Evolutionary conservation across 2,329 filamentous ascomycete species (phyloP), one percentile per base, ranked within the genome.

Genomic region (Neurospora sp.): DNA sequence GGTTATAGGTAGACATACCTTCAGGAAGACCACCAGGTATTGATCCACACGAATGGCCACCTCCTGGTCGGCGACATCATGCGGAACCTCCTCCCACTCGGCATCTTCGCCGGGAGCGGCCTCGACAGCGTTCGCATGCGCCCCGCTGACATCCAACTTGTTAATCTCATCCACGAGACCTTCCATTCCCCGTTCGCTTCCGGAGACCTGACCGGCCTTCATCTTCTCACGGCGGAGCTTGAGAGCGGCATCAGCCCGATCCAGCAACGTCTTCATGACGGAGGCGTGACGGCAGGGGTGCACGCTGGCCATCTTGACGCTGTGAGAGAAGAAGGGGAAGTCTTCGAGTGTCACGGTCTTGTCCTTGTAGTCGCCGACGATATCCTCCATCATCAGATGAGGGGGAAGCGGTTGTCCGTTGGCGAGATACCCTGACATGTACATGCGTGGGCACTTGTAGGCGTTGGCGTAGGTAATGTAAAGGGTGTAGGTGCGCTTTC

Each of bases 391-490:
- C 73, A 81, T 80, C n/a, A 80, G 75, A 2, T 77, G 76, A 3
- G 79, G 77, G 4, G 77, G 72, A 2, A 80, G 76, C 5, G 79
- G 76, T 37, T 93, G 91, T 37, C 92, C 92, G 70, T 88, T 87
- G 36, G 91, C 87, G 12, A 88, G 84, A 81, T 98, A 98, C 76
- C 96, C 96, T 0, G 93, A 96, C 66, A 99, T 89, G 81, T 97
- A 99, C 76, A 98, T 88, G 40, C 96, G 92, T 0, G 96, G 96
- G 4, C 96, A 98, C 75, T 93, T 92, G 82, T 98, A 99, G 84
- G 97, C 97, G 43, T 94, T 92, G 4, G 94, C 92, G 83, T 99
- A 99, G 82, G 93, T 96, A 77, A 99, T 98, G 85, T 99, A 99
- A 74, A 99, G 90, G 65, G 92, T 97, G 81, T 99, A 99, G n/a